These are phyloP conservation scores for Pascua sp. DNA, from an alignment of 1,284 basidiomycete species.

Conservation along the genomic window DNA sequence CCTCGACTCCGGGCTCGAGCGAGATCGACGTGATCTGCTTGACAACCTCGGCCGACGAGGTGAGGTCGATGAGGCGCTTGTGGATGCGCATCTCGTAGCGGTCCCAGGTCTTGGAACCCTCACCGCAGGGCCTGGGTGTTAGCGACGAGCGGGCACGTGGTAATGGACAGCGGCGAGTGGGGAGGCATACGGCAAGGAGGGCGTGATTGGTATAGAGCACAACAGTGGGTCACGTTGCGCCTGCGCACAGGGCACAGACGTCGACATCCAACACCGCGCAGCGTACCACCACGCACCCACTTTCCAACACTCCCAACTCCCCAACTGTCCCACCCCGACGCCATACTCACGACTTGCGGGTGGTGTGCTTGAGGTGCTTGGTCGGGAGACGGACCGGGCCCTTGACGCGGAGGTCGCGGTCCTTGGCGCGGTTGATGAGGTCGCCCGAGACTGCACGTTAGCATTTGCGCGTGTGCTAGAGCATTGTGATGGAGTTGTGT, in stretches of 20 bases:
- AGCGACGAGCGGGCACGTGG: background rate
- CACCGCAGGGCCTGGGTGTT: conserved; percentile 83
- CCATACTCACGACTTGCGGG: conserved; percentile 83
- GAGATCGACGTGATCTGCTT: conserved; percentile 99
- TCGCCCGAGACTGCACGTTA: conserved; percentile 77
- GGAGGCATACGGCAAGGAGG: too few relatives aligned
- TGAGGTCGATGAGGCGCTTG: conserved; percentile 99
- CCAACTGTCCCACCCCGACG: background rate
- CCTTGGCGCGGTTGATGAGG: conserved; percentile 98
- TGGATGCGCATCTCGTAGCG: conserved; percentile 99
- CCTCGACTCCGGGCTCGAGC: conserved; percentile 98
- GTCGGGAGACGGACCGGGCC: conserved; percentile 98
- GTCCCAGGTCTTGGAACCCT: conserved; percentile 99
- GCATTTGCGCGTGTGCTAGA: background rate
- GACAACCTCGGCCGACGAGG: conserved; percentile 97
- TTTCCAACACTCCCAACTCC: too few relatives aligned
- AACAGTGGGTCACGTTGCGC: background rate
- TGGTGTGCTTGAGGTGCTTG: conserved; percentile 97
- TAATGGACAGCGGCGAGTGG: too few relatives aligned
- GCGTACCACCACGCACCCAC: background rate
- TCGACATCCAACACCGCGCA: background rate
- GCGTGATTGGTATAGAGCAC: background rate
- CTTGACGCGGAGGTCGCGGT: conserved; percentile 99
- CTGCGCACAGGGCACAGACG: background rate
- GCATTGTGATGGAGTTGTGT: too few relatives aligned